These are phyloP conservation scores for Apophysomyces sp. DNA, from an alignment of 371 early-diverging fungal genomes.

Conservation along the genomic window DNA sequence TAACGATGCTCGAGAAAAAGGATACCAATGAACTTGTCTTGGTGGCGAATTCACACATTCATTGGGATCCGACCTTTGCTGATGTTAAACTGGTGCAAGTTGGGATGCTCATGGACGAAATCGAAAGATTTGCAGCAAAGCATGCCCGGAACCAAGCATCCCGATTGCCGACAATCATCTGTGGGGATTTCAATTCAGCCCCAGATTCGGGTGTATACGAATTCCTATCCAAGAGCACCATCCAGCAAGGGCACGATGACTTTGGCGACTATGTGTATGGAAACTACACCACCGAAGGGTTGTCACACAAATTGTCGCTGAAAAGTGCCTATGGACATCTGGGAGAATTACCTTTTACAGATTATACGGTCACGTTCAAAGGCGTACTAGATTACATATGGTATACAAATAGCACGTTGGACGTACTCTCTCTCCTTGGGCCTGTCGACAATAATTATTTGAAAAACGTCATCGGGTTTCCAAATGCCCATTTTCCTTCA, in stretches of 20 bases:
- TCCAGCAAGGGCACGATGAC: slow-evolving; percentile 83
- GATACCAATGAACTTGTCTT: slow-evolving; percentile 69
- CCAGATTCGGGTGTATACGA: slow-evolving; percentile 93
- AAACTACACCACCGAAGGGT: slow-evolving; percentile 81
- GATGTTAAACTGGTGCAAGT: slow-evolving; percentile 99
- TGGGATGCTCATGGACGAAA: slow-evolving; percentile 91
- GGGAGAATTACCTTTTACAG: slow-evolving; percentile 89
- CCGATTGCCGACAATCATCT: slow-evolving; percentile 70
- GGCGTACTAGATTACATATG: slow-evolving; percentile 99
- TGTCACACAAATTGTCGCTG: slow-evolving; percentile 78
- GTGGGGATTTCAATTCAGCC: slow-evolving; percentile 98
- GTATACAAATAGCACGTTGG: slow-evolving; percentile 78
- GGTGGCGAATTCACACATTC: slow-evolving; percentile 92
- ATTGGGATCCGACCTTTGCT: slow-evolving; percentile 91
- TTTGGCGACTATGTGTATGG: slow-evolving; percentile 83
- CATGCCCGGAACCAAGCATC: slow-evolving; percentile 31
- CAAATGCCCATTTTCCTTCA: slow-evolving; percentile 91
- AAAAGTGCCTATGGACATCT: slow-evolving; percentile 82
- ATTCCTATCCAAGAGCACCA: slow-evolving; percentile 69
- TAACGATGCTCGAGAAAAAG: slow-evolving; percentile 84
- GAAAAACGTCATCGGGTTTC: slow-evolving; percentile 87
- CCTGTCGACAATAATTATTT: slow-evolving; percentile 85
- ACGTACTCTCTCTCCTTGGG: slow-evolving; percentile 83
- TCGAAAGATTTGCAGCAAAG: slow-evolving; percentile 61
- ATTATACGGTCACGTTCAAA: slow-evolving; percentile 89